Evolutionary conservation across 805 yeast species (phyloP).

Genomic region (Yamadazyma akitaensis): DNA sequence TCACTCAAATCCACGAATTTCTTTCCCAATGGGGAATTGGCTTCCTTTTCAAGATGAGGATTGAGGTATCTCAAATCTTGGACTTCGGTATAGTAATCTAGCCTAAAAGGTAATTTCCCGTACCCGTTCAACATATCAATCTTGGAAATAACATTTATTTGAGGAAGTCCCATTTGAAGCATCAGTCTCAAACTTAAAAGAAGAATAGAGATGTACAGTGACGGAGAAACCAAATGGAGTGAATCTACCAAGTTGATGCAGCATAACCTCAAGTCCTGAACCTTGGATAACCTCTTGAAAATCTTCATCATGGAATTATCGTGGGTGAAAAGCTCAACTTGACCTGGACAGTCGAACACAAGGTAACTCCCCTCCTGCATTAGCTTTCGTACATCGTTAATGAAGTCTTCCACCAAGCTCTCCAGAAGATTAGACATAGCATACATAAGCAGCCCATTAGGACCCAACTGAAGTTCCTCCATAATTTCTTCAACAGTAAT

Average conservation of each 20-base stretch:
- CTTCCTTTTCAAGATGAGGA: constrained; percentile 70
- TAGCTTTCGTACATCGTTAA: constrained; percentile 69
- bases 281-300: constrained; percentile 54
- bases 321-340: constrained; percentile 91
- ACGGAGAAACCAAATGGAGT: constrained; percentile 76
- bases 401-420: constrained; percentile 90
- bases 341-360: constrained; percentile 93
- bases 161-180: constrained; percentile 92
- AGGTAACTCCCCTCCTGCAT: constrained; percentile 58
- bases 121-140: constrained; percentile 77
- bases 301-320: constrained; percentile 70
- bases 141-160: constrained; percentile 87
- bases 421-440: constrained; percentile 79
- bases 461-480: constrained; percentile 71
- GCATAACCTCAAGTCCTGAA: constrained; percentile 66
- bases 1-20: constrained; percentile 67
- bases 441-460: constrained; percentile 87
- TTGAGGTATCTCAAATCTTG: constrained; percentile 71
- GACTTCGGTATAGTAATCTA: constrained; percentile 89
- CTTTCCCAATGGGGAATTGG: constrained; percentile 59
- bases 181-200: constrained; percentile 82
- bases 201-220: constrained; percentile 81
- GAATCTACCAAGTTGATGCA: constrained; percentile 88
- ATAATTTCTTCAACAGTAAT: constrained; percentile 74
- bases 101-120: constrained; percentile 75